Evolutionary conservation across 1,139 yeast genomes (phyloP), one percentile per base, ranked within the genome.

Genomic region (Komagataea norvegica): DNA sequence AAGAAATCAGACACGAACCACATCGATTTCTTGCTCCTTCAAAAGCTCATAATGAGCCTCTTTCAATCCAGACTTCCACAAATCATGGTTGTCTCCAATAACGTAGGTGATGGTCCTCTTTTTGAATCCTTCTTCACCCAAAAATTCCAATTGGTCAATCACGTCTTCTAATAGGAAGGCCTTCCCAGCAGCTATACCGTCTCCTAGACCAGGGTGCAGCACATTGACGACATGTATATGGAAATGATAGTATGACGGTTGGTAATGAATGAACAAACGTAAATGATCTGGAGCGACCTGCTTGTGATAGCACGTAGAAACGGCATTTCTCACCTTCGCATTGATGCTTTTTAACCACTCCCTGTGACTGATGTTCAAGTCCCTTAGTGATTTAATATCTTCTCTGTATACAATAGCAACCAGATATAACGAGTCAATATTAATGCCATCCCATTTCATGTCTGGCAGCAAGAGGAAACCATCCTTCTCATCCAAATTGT

Each of bases 231-330:
- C 79, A 56, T 91, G 98, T 25, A 91, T 71, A 57, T 91, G 98
- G 67, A 91, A 81, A 55, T 91, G 97, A 56, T 91, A 91, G 58
- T 91, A 91, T 0, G 96, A 85, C 0, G 99, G 99, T 46, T 89
- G 97, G 59, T 91, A 88, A 58, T 88, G 97, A 36, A 88, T 70
- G 55, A 82, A 89, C 2, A 87, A 59, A 44, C 94, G 72, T 49
- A 89, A 59, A 48, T 79, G 73, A 51, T 78, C 78, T 2, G 54
- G 49, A 0, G 50, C 55, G 33, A 73, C 65, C 22, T 68, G 67
- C 6, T 33, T 19, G 2, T 43, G 56, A 55, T 68, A 80, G 25
- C 63, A 56, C 27, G 66, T 65, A 2, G 74, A 59, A 2, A 86
- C 72, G 6, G 73, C 71, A 1, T 55, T 47, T 37, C 64, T 59